Percentiles rank a stretch among this genome's conserved stretches.
Evolutionary conservation across 2,329 filamentous ascomycete species (phyloP).

Genomic region (Claviceps sp.): DNA sequence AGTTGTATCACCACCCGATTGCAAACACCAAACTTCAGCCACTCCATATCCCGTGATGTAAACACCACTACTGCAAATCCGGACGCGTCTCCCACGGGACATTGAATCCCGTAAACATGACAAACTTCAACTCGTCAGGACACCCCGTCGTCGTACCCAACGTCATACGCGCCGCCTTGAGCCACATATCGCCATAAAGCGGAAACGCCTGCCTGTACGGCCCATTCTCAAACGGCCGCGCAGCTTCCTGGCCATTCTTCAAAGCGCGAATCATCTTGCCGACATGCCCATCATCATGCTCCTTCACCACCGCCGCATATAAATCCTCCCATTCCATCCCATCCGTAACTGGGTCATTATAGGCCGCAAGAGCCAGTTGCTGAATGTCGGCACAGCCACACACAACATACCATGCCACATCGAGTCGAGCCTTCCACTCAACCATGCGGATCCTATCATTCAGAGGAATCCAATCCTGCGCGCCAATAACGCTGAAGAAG

Average conservation of each 20-base stretch:
- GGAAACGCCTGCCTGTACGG: conserved; percentile 11
- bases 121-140: not conserved
- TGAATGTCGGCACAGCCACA: conserved; percentile 31
- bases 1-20: no score
- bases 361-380: conserved; percentile 9
- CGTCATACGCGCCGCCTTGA: not conserved
- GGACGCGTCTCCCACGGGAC: not conserved
- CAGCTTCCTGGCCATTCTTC: conserved; percentile 17
- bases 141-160: not conserved
- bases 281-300: conserved; percentile 22
- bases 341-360: conserved; percentile 8
- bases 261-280: conserved; percentile 22
- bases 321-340: conserved; percentile 15
- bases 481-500: conserved; percentile 16
- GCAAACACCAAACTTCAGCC: no score
- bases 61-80: not conserved
- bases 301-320: conserved; percentile 11
- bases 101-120: not conserved
- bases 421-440: conserved; percentile 51
- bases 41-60: no score
- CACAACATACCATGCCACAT: conserved; percentile 51
- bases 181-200: not conserved
- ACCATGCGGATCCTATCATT: conserved; percentile 41
- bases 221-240: conserved; percentile 6
- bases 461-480: conserved; percentile 18